A percentile compares a stretch with the other conserved stretches of the same genome.
These are phyloP conservation scores for Irpex lacteus DNA, from an alignment of 1,284 basidiomycete species.

Conservation along the genomic window DNA sequence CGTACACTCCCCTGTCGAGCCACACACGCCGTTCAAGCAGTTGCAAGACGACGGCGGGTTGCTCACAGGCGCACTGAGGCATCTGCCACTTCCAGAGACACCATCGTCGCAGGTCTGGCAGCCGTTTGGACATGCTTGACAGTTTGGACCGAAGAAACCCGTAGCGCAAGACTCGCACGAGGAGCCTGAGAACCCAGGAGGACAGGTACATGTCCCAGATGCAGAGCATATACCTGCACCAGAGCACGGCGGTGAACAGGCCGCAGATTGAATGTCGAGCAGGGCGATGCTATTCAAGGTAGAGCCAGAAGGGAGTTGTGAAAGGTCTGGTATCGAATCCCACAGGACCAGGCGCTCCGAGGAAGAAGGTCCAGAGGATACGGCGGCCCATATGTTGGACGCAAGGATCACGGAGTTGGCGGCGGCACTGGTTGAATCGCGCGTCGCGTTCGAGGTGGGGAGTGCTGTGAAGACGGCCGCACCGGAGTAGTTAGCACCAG, in stretches of 20 bases:
- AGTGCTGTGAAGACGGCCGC: slow-evolving; percentile 55
- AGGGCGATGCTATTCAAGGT: slow-evolving; percentile 49
- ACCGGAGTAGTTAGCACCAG: slow-evolving; percentile 59
- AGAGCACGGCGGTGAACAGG: slow-evolving; percentile 72
- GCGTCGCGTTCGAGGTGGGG: slow-evolving; percentile 42
- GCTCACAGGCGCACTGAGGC: slow-evolving; percentile 47
- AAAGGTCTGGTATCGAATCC: slow-evolving; percentile 74
- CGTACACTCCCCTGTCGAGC: slow-evolving; percentile 59
- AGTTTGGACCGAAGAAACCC: slow-evolving; percentile 71
- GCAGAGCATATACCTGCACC: slow-evolving; percentile 67
- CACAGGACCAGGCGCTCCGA: slow-evolving; percentile 63
- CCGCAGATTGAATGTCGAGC: slow-evolving; percentile 63
- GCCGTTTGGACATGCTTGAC: slow-evolving; percentile 62
- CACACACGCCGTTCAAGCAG: slow-evolving; percentile 75
- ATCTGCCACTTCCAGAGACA: slow-evolving; percentile 68
- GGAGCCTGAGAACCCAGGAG: slow-evolving; percentile 68
- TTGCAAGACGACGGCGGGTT: slow-evolving; percentile 67
- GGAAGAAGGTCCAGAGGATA: slow-evolving; percentile 44
- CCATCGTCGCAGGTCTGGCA: slow-evolving; percentile 76
- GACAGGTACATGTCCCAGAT: slow-evolving; percentile 67
- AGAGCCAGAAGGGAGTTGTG: slow-evolving; percentile 52
- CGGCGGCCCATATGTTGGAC: slow-evolving; percentile 63
- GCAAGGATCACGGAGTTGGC: slow-evolving; percentile 60
- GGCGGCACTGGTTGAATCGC: slow-evolving; percentile 46
- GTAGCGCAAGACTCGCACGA: slow-evolving; percentile 73